phyloP scores from a whole-genome alignment of 805 yeast genomes.

The Cyberlindnera bimundalis region DNA sequence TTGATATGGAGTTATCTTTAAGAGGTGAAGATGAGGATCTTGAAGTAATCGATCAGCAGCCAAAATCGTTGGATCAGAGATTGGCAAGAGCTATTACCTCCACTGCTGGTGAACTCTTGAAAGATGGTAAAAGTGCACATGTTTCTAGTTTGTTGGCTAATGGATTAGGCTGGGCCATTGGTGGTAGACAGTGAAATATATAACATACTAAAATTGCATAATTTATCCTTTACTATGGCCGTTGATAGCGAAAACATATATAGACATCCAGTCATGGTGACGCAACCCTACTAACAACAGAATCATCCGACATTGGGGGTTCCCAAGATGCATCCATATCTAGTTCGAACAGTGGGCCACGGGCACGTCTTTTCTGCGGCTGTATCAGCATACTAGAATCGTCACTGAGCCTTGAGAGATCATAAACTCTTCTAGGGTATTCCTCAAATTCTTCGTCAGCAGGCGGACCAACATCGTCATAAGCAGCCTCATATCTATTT shows the following conservation, averaged over 20 bases:
- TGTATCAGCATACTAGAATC: not conserved
- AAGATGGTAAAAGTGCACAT: constrained; percentile 18
- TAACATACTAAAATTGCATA: no score
- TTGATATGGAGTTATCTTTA: constrained; percentile 40
- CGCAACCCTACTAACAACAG: constrained; percentile 7
- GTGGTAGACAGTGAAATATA: constrained; percentile 20
- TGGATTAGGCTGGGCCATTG: constrained; percentile 52
- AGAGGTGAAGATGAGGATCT: constrained; percentile 17
- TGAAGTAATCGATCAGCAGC: constrained; percentile 1
- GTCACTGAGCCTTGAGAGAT: not conserved
- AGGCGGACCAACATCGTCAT: constrained; percentile 1
- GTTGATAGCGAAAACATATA: not conserved
- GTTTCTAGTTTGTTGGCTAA: constrained; percentile 42
- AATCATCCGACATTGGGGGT: constrained; percentile 2
- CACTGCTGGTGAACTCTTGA: constrained; percentile 21
- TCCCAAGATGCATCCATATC: not conserved
- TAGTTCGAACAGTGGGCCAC: not conserved
- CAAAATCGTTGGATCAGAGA: constrained; percentile 19
- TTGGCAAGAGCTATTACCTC: constrained; percentile 24
- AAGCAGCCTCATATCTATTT: not conserved
- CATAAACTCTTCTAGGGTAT: not conserved
- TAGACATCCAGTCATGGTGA: not conserved
- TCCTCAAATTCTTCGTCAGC: not conserved
- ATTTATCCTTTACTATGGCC: no score
- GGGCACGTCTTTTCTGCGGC: not conserved